Evolutionary conservation across 805 yeast species (phyloP), one percentile per base, ranked within the genome.

Genomic region (Nakazawaea ambrosiae): DNA sequence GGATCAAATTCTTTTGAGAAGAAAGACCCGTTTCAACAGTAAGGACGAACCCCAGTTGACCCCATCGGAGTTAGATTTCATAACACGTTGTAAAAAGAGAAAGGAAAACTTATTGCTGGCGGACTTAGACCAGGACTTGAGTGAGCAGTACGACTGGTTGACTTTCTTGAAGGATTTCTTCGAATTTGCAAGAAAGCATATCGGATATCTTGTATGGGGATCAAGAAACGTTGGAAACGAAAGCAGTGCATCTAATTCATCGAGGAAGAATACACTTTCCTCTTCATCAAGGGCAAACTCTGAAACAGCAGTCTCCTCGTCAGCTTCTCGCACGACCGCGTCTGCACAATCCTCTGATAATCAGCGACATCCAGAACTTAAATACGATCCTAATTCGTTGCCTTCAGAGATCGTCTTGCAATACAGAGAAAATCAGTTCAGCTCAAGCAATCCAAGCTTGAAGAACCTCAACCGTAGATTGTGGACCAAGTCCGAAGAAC

Each of bases 401-500:
- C 41, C 39, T 20, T 31, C 46, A 14, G 49, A 45, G 19, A 37
- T 31, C 18, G 42, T 28, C 10, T 44, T 41, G 14, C 36, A 31
- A 17, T 43, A 43, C 12, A 39, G 31, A 22, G 41, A 37, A 32
- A 26, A 15, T n/a, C 48, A 27, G 31, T 32, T 28, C 28, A 27
- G 20, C 42, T 42, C 20, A 20, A 27, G 10, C 22, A 38, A 36
- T 16, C 5, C 16, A 9, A n/a, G 24, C 12, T 20, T 33, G 18
- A 39, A 27, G 20, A 27, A 26, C 20, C 15, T 34, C 18, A 50
- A 67, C 34, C 62, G 95, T 44, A 63, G 92, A 36, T 73, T 82
- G 3, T 92, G 98, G 98, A 76, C 94, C 0, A 65, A 75, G 41
- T 89, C 80, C 26, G 98, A 92, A 56, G 97, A 92, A 52, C 76